Conservation (phyloP, 139 green algal species). For the Asterochloris erici region DNA sequence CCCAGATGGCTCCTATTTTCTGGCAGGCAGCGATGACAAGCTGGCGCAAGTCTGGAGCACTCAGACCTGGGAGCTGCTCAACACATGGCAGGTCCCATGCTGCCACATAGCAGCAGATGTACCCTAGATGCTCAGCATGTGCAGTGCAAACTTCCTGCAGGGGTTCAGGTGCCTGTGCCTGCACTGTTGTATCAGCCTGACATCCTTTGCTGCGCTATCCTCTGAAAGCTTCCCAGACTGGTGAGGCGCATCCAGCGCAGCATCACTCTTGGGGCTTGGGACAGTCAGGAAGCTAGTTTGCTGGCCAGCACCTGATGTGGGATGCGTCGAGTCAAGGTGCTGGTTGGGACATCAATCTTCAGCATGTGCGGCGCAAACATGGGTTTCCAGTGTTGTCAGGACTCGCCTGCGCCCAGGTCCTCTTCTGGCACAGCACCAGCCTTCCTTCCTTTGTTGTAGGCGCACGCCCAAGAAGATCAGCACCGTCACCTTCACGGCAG, state of each 20-base stretch:
- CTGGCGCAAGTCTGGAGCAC: background rate
- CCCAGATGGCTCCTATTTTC: background rate
- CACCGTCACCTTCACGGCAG: slow-evolving; percentile 51
- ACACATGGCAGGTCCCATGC: background rate
- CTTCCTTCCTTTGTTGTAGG: slow-evolving; percentile 24
- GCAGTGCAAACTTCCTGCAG: background rate
- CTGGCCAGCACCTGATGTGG: background rate
- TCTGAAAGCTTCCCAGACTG: background rate
- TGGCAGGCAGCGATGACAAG: slow-evolving; percentile 4
- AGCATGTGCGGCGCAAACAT: too few species aligned
- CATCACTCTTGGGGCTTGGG: background rate
- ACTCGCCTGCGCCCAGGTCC: too few species aligned
- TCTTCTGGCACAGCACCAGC: too few species aligned
- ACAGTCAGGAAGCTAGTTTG: background rate
- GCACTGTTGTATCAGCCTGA: background rate
- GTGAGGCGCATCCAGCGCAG: background rate
- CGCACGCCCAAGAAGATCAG: slow-evolving; percentile 67
- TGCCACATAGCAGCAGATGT: background rate
- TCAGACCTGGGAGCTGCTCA: background rate
- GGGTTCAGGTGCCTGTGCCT: background rate
- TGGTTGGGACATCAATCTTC: too few species aligned
- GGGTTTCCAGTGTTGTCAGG: too few species aligned
- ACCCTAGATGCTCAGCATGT: background rate
- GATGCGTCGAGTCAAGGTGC: background rate
- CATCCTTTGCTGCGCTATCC: background rate